Conservation (phyloP, 2,329 filamentous ascomycete genomes). For the Colletotrichum phormii region DNA sequence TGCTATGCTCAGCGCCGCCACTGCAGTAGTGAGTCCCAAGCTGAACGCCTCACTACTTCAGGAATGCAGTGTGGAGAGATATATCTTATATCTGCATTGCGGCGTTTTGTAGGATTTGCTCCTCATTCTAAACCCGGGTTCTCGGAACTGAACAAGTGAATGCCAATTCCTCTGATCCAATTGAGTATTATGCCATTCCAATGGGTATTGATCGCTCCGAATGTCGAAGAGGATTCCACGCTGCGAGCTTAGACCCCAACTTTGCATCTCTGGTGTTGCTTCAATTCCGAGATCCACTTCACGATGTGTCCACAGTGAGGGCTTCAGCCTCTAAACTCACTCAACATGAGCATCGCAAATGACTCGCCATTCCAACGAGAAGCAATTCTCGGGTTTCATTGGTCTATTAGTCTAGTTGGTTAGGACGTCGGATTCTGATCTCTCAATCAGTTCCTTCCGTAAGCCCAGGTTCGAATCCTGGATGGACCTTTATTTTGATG, state of each 20-base stretch:
- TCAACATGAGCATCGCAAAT: not conserved
- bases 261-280: not conserved
- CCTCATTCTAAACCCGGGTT: not conserved
- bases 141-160: not conserved
- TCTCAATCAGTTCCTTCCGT: slow-evolving; percentile 1
- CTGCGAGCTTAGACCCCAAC: not conserved
- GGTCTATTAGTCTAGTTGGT: slow-evolving; percentile 34
- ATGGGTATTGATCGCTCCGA: not conserved
- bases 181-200: no score
- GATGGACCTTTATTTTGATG: slow-evolving; percentile 6
- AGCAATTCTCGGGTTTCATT: not conserved
- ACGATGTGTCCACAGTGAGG: slow-evolving; percentile 2
- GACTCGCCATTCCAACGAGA: rapidly evolving
- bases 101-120: not conserved
- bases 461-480: slow-evolving; percentile 29
- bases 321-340: not conserved
- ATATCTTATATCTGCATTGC: not conserved
- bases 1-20: not conserved
- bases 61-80: not conserved
- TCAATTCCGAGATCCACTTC: not conserved
- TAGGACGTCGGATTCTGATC: slow-evolving; percentile 32
- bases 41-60: not conserved
- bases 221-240: not conserved
- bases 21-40: not conserved
- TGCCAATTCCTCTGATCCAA: no score